Evolutionary conservation across 345 rosid genomes (phyloP).

Genomic region (Salix brachista): DNA sequence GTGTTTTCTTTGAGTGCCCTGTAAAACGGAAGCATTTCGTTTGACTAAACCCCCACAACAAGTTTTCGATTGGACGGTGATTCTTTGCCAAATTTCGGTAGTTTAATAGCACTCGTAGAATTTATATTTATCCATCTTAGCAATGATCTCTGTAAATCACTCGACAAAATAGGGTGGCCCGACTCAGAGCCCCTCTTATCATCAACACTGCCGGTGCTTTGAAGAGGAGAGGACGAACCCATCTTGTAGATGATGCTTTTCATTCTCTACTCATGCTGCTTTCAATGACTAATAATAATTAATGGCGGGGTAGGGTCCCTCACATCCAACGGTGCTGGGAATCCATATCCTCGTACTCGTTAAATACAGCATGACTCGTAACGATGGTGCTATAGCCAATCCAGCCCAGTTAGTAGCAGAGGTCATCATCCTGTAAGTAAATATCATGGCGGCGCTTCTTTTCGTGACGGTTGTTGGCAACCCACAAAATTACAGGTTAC

Average conservation of each 20-base stretch:
- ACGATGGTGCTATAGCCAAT: slow-evolving; percentile 3
- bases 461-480: not conserved
- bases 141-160: no score
- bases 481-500: not conserved
- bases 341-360: not conserved
- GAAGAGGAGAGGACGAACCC: not conserved
- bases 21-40: no score
- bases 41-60: no score
- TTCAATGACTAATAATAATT: not conserved
- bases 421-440: not conserved
- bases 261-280: not conserved
- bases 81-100: no score
- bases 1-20: not conserved
- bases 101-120: no score
- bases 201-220: not conserved
- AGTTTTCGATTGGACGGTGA: no score
- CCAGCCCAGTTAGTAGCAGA: slow-evolving; percentile 2
- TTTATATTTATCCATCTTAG: no score
- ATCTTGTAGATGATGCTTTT: not conserved
- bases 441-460: not conserved
- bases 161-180: no score
- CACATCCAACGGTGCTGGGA: not conserved
- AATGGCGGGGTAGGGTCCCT: not conserved
- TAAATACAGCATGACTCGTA: no score
- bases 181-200: no score